Conservation (phyloP, 192 early-diverging fungal species). For the Coemansia sp. region DNA sequence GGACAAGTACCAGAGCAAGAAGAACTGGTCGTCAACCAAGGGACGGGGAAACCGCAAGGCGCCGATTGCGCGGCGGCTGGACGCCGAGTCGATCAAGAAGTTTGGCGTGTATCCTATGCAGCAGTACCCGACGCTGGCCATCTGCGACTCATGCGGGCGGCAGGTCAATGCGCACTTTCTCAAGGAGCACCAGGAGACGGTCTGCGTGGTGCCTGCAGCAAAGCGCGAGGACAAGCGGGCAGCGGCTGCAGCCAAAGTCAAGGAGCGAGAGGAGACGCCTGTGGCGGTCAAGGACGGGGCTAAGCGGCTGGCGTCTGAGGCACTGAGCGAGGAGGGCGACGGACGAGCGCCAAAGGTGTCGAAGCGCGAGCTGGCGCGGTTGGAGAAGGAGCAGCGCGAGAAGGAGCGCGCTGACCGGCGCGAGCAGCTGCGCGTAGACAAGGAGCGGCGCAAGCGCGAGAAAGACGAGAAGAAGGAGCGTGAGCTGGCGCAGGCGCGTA, state of each 20-base stretch:
- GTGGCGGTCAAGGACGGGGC: background rate
- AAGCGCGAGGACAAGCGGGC: constrained; percentile 34
- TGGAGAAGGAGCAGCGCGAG: constrained; percentile 44
- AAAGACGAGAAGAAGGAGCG: constrained; percentile 58
- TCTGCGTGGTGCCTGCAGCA: constrained; percentile 31
- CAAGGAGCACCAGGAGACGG: constrained; percentile 46
- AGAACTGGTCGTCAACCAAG: constrained; percentile 56
- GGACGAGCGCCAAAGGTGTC: constrained; percentile 20
- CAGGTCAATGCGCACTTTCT: constrained; percentile 48
- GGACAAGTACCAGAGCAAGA: constrained; percentile 58
- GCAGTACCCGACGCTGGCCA: constrained; percentile 42
- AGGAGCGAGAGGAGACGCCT: background rate
- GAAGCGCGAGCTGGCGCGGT: constrained; percentile 40
- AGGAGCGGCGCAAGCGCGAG: constrained; percentile 48
- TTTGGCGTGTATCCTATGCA: constrained; percentile 46
- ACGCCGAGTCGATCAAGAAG: constrained; percentile 45
- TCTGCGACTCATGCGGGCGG: constrained; percentile 43
- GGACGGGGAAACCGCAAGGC: constrained; percentile 53
- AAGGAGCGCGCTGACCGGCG: constrained; percentile 29
- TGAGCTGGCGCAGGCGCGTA: constrained; percentile 38
- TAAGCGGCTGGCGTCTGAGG: constrained; percentile 26
- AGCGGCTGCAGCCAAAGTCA: background rate
- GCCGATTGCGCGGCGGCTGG: constrained; percentile 50
- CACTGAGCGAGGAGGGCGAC: constrained; percentile 15
- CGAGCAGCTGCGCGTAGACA: constrained; percentile 39